A percentile compares a stretch with the other conserved stretches of the same genome.
Conservation (phyloP, 2,329 filamentous ascomycete species). For the Pseudogymnoascus destructans region DNA sequence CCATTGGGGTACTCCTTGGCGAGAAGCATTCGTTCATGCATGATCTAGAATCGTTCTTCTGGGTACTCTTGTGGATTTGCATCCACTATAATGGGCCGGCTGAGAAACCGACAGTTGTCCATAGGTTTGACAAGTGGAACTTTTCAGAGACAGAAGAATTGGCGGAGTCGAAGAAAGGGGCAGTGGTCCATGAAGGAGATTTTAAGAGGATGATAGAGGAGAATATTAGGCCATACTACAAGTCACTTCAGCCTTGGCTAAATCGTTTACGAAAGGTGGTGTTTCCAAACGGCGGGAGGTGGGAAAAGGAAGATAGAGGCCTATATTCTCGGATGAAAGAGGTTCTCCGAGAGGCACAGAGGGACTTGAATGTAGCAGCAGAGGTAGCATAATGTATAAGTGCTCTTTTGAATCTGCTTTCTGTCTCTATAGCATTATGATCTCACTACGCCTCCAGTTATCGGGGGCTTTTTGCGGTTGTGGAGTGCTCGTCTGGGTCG, state of each 20-base stretch:
- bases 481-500: no score
- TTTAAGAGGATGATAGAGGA: constrained; percentile 24
- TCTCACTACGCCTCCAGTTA: neutral
- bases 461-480: no score
- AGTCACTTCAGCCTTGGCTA: constrained; percentile 28
- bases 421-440: neutral
- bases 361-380: neutral
- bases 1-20: constrained; percentile 28
- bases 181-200: constrained; percentile 11
- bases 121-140: constrained; percentile 28
- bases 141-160: constrained; percentile 20
- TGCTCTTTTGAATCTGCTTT: neutral
- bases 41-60: constrained; percentile 33
- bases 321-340: constrained; percentile 15
- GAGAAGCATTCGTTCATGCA: constrained; percentile 30
- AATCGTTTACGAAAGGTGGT: no score
- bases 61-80: constrained; percentile 30
- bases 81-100: constrained; percentile 26
- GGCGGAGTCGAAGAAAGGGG: neutral
- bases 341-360: neutral
- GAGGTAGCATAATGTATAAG: neutral
- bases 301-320: constrained; percentile 16
- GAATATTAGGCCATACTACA: constrained; percentile 28
- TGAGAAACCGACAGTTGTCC: constrained; percentile 15
- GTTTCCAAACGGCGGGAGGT: no score